Base-by-base conservation (phyloP, 129 eudicot genomes). In the Tanacetum coccineum region DNA sequence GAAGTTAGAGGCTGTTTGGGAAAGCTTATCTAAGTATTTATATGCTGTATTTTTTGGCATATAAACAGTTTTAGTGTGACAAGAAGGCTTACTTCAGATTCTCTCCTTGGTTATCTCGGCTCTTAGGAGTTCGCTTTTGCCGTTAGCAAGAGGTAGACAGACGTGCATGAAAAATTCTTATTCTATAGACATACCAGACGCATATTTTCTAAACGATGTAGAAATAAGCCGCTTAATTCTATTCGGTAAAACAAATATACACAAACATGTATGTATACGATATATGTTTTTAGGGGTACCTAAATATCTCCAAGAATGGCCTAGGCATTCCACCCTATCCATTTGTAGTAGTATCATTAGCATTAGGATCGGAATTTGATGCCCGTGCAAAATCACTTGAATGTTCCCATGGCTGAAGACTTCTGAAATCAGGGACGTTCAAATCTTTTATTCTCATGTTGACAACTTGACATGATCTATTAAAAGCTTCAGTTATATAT, bases 331-430 rank as follows among this genome's bases (percentile, higher is more conserved):
- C 96, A 21, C 83, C 79, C 71, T 85, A 82, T 58, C 76, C 70
- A 39, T 80, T 21, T 70, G 76, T 82, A 45, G 87, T 75, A 52
- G 81, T 53, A 79, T 92, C 98, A 68, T 79, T 84, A 55, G 68
- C 74, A 54, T 58, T 64, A 15, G 79, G 72, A 77, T 84, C 87
- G 51, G 79, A 81, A 75, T 76, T 76, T 64, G 78, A 79, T 10
- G 79, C 87, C 60, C 89, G 86, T 19, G 87, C 86, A 57, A 82
- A 86, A 40, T 82, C 91, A 76, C 79, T 77, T 32, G 95, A 92
- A 56, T 84, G 84, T 76, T 89, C 95, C 96, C 99, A 94, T 70
- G 87, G 95, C 66, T 89, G 95, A 68, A 94, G 92, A 71, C 78
- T 84, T 79, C 95, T 95, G 69, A 80, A 87, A 51, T 94, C 99